These are phyloP conservation scores for Paramecium tetraurelia DNA, from an alignment of 73 alveolate species.

Conservation along the genomic window DNA sequence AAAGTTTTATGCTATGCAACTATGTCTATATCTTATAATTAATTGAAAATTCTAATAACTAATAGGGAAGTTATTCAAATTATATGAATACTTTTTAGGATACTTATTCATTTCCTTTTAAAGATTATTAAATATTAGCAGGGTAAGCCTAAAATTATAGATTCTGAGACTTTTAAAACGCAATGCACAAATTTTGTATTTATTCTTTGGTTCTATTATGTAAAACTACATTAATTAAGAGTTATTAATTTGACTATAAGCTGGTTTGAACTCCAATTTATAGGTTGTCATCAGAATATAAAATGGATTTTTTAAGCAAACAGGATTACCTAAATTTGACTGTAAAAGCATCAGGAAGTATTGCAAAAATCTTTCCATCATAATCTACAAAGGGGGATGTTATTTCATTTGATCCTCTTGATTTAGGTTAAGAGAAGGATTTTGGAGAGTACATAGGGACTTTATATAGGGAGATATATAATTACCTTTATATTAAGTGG, in stretches of 20 bases:
- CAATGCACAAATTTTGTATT: background rate
- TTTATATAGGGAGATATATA: background rate
- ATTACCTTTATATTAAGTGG: background rate
- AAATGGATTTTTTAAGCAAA: background rate
- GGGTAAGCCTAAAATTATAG: background rate
- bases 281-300: background rate
- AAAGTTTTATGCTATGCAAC: background rate
- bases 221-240: background rate
- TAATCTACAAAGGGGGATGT: background rate
- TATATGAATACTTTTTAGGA: background rate
- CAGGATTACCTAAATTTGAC: constrained; percentile 17
- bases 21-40: background rate
- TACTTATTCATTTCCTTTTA: background rate
- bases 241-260: background rate
- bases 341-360: background rate
- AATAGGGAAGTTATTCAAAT: background rate
- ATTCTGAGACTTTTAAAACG: background rate
- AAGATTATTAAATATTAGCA: background rate
- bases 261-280: background rate
- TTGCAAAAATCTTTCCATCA: background rate
- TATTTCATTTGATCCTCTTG: background rate
- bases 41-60: background rate
- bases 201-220: background rate
- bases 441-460: background rate
- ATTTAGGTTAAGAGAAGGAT: background rate